These are phyloP conservation scores for Claviceps monticola DNA, from an alignment of 2,329 filamentous ascomycete species.

Conservation along the genomic window DNA sequence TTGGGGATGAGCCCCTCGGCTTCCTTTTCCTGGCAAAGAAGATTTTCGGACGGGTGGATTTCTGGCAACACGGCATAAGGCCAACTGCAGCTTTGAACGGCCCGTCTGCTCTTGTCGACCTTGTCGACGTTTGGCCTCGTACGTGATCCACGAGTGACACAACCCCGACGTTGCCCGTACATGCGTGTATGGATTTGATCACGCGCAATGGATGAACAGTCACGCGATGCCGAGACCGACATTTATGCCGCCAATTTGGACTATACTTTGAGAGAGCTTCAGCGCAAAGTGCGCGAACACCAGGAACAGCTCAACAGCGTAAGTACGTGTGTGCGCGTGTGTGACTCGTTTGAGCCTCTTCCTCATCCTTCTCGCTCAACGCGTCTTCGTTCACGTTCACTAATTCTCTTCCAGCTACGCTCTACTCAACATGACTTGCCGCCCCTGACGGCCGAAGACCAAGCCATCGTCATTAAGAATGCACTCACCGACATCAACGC, in stretches of 20 bases:
- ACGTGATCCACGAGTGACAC: neutral
- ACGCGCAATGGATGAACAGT: constrained; percentile 13
- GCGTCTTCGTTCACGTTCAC: neutral
- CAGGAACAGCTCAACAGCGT: constrained; percentile 36
- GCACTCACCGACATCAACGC: constrained; percentile 52
- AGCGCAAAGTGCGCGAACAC: constrained; percentile 40
- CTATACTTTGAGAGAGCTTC: constrained; percentile 53
- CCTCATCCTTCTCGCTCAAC: neutral
- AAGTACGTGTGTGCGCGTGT: neutral
- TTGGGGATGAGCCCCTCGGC: neutral
- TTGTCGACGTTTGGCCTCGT: neutral
- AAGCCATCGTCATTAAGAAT: constrained; percentile 36
- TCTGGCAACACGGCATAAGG: neutral
- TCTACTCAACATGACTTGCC: constrained; percentile 10
- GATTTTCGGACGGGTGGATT: neutral
- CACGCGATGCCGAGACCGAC: constrained; percentile 14
- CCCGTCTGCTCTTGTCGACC: neutral
- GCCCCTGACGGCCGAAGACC: constrained; percentile 16
- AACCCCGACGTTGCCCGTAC: neutral
- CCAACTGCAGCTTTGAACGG: neutral
- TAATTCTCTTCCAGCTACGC: constrained; percentile 13
- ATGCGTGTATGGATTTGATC: neutral
- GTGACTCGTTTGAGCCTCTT: neutral
- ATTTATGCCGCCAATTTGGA: constrained; percentile 40
- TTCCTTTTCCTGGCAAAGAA: neutral